A percentile compares a stretch with the other conserved stretches of the same genome.
Conservation (phyloP, 139 green algal species). For the Astrephomene gubernaculifera region DNA sequence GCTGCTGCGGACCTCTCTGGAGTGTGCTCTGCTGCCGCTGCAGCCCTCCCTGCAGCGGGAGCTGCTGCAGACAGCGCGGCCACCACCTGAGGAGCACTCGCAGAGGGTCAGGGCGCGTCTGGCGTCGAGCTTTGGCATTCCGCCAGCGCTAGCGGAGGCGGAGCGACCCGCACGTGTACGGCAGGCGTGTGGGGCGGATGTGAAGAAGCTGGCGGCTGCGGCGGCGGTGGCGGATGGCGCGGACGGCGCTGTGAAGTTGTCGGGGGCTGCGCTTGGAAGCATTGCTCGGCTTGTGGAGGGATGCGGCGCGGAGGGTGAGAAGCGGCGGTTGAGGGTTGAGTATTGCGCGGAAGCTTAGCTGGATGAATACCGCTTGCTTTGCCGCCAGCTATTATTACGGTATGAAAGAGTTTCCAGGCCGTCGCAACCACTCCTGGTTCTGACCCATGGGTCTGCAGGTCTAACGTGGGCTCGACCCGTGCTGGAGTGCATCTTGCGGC, state of each 20-base stretch:
- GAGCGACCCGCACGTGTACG: not conserved
- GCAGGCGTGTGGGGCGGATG: not conserved
- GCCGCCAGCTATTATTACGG: too few relatives aligned
- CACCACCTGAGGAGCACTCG: not conserved
- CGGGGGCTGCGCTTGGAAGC: not conserved
- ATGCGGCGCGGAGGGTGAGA: not conserved
- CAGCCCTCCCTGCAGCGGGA: not conserved
- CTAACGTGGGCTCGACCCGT: too few relatives aligned
- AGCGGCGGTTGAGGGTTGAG: not conserved
- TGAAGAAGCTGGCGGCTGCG: not conserved
- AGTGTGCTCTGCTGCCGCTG: not conserved
- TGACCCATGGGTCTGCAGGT: too few relatives aligned
- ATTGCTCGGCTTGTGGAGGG: not conserved
- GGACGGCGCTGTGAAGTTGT: not conserved
- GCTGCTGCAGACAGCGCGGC: not conserved
- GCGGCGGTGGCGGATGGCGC: not conserved
- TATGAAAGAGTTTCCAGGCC: too few relatives aligned
- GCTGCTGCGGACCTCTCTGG: constrained; percentile 14
- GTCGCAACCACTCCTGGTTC: too few relatives aligned
- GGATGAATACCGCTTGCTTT: too few relatives aligned
- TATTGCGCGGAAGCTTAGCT: too few relatives aligned
- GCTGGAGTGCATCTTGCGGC: too few relatives aligned
- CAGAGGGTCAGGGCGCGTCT: not conserved
- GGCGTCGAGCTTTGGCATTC: not conserved
- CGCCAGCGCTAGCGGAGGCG: not conserved